Evolutionary conservation across 2,329 filamentous ascomycete genomes (phyloP), one percentile per base, ranked within the genome.

Genomic region (Penicillium sumatraense): DNA sequence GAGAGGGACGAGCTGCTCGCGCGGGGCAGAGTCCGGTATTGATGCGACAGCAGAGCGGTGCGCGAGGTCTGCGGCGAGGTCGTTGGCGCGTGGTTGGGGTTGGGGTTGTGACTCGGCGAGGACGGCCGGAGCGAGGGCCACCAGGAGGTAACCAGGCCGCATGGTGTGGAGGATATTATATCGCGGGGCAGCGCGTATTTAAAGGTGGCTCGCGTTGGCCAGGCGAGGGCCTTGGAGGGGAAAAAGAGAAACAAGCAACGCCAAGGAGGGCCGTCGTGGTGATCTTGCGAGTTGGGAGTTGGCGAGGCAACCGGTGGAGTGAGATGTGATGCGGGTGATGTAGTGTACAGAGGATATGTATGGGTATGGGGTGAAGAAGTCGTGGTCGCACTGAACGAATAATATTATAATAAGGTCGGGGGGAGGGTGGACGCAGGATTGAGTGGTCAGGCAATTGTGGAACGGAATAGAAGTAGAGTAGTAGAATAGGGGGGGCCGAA

Each of bases 191-290:
- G 20, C 24, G 38, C 40, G 13, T 11, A 49, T 42, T 44, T 33
- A 24, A 29, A 29, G 7, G 41, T 13, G 7, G n/a, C 29, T 38
- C 36, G 36, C 51, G 51, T 16, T 31, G 51, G 44, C 42, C 42
- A 38, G n/a, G 40, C 11, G 36, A 46, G 41, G 42, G 35, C 24
- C 24, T 41, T 52, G 23, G 56, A 54, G 47, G 47, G 51, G 54
- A 53, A 49, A 31, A 46, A 50, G 58, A 38, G 51, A 59, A 54
- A 60, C 55, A 65, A 65, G 63, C 63, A 65, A 65, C 56, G 63
- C 63, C 63, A 65, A 65, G 63, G 40, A 57, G 33, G 61, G 54
- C 60, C 56, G 63, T 63, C 55, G 58, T 41, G 29, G 46, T 45
- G 54, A 51, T 46, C 40, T 46, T 56, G 51, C 31, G 45, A 41